Evolutionary conservation across 345 rosid genomes (phyloP).

Genomic region (Eutrema japonicum): DNA sequence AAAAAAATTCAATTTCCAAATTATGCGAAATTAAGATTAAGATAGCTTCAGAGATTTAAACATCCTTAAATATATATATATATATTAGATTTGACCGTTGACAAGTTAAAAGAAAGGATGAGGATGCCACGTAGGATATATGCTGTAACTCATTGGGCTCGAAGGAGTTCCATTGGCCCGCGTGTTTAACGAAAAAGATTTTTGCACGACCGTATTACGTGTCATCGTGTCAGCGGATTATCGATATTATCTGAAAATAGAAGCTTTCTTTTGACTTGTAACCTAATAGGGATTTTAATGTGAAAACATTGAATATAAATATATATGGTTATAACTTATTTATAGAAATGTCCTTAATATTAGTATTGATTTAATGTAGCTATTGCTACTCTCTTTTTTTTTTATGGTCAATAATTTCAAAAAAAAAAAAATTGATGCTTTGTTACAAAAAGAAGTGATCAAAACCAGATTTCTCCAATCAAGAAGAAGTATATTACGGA

Average conservation of each 20-base stretch:
- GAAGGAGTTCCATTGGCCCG: constrained; percentile 1
- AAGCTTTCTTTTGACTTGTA: not conserved
- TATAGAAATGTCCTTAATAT: not conserved
- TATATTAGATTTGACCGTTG: constrained; percentile 6
- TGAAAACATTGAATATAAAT: not conserved
- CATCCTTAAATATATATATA: too few species aligned
- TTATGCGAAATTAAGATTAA: not conserved
- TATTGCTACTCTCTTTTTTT: too few species aligned
- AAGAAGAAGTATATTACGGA: too few species aligned
- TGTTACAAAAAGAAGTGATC: too few species aligned
- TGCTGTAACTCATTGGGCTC: constrained; percentile 13
- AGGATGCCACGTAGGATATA: constrained; percentile 39
- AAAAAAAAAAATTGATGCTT: too few species aligned
- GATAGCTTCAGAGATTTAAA: too few species aligned
- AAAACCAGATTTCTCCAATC: too few species aligned
- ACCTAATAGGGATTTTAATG: not conserved
- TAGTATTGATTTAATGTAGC: too few species aligned
- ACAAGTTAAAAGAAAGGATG: constrained; percentile 6
- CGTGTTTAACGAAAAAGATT: not conserved
- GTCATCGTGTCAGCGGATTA: constrained; percentile 34
- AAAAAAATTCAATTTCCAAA: not conserved
- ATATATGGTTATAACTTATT: not conserved
- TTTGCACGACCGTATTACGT: constrained; percentile 33
- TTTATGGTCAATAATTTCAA: too few species aligned
- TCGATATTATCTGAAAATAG: constrained; percentile 6